Conservation (phyloP, 108 stramenopile species). For the Nitzschia inconspicua region DNA sequence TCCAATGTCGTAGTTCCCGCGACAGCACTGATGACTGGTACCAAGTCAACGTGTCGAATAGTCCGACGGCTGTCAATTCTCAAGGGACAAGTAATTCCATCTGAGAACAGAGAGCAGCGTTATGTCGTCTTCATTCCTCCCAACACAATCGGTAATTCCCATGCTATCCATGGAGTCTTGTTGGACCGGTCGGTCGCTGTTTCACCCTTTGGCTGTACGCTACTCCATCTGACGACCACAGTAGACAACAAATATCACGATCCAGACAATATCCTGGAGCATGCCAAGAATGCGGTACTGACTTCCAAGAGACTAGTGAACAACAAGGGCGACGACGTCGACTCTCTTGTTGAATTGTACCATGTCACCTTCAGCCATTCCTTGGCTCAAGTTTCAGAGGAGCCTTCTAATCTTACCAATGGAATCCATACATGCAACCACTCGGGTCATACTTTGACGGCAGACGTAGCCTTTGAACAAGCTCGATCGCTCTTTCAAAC, state of each 20-base stretch:
- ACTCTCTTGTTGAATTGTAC: slow-evolving; percentile 31
- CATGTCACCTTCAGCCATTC: slow-evolving; percentile 32
- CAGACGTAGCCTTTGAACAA: slow-evolving; percentile 70
- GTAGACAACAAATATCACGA: slow-evolving; percentile 7
- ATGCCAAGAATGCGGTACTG: slow-evolving; percentile 17
- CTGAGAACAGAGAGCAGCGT: slow-evolving; percentile 44
- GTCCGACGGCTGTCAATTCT: slow-evolving; percentile 54
- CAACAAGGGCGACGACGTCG: slow-evolving; percentile 3
- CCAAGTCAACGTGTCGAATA: slow-evolving; percentile 4
- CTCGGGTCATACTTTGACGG: slow-evolving; percentile 44
- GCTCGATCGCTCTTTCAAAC: slow-evolving; percentile 58
- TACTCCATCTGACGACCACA: slow-evolving; percentile 69
- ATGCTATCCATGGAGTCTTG: slow-evolving; percentile 60
- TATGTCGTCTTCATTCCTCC: slow-evolving; percentile 71
- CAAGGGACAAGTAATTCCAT: slow-evolving; percentile 38
- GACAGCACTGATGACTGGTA: slow-evolving; percentile 9
- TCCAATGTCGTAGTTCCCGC: slow-evolving; percentile 61
- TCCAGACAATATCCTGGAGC: slow-evolving; percentile 23
- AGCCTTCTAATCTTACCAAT: no score
- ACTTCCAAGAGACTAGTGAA: neutral
- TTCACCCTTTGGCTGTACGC: slow-evolving; percentile 44
- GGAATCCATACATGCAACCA: slow-evolving; percentile 56
- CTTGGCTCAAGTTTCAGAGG: neutral
- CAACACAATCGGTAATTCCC: slow-evolving; percentile 38
- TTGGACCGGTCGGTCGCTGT: slow-evolving; percentile 64